Conservation (phyloP, 83 land plant genomes). For the Thuja plicata region DNA sequence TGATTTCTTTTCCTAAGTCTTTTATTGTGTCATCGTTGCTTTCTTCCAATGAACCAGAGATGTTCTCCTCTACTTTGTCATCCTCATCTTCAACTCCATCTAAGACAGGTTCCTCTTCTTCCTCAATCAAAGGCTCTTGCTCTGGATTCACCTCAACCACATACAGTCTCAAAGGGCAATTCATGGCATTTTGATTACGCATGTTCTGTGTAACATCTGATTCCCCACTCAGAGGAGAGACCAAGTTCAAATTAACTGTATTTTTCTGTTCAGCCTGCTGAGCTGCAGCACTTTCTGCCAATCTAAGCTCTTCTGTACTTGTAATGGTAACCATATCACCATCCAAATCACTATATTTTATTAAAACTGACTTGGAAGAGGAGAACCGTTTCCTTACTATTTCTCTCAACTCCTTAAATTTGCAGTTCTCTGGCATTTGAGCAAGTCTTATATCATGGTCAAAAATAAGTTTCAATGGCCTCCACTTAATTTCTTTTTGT, state of each 20-base stretch:
- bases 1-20: not conserved
- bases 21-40: slow-evolving; percentile 21
- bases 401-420: slow-evolving; percentile 60
- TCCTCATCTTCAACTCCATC: slow-evolving; percentile 31
- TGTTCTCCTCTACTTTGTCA: slow-evolving; percentile 36
- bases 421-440: slow-evolving; percentile 74
- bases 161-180: slow-evolving; percentile 57
- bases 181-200: not conserved
- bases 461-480: slow-evolving; percentile 72
- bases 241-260: slow-evolving; percentile 10
- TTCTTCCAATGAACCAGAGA: slow-evolving; percentile 31
- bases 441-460: slow-evolving; percentile 83
- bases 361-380: slow-evolving; percentile 63
- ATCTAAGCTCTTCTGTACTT: slow-evolving; percentile 57
- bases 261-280: slow-evolving; percentile 5
- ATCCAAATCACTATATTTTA: slow-evolving; percentile 74
- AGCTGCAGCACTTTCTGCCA: slow-evolving; percentile 48
- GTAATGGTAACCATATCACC: slow-evolving; percentile 84
- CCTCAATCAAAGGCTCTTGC: slow-evolving; percentile 65
- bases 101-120: slow-evolving; percentile 50
- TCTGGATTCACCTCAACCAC: slow-evolving; percentile 74
- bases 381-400: slow-evolving; percentile 68
- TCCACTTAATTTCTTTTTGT: slow-evolving; percentile 16
- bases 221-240: not conserved
- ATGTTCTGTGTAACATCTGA: not conserved